A percentile compares a stretch with the other conserved stretches of the same genome.
Conservation (phyloP, 176 grass and related monocot genomes). For the Triticum urartu region DNA sequence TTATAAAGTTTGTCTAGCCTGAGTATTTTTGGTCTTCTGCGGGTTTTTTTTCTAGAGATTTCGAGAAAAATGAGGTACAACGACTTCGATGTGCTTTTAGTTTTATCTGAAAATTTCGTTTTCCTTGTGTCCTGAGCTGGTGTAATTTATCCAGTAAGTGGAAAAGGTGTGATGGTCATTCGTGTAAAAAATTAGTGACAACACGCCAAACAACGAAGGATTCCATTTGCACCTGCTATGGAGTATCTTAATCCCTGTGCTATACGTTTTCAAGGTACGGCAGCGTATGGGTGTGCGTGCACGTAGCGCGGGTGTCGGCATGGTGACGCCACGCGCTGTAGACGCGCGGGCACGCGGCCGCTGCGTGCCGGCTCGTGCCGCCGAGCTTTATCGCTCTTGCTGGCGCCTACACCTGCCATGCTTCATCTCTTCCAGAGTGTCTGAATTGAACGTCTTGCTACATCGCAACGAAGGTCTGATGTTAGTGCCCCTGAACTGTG, state of each 20-base stretch:
- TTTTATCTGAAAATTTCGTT: too few relatives aligned
- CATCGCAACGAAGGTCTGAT: too few relatives aligned
- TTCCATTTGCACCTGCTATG: background rate
- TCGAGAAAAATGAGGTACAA: too few relatives aligned
- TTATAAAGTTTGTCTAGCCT: too few relatives aligned
- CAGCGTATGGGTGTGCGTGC: background rate
- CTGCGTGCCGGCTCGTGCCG: slow-evolving; percentile 26
- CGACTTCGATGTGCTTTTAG: too few relatives aligned
- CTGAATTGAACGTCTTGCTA: too few relatives aligned
- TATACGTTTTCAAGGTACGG: background rate
- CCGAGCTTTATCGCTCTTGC: background rate
- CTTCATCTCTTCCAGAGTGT: background rate
- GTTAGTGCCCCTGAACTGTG: too few relatives aligned
- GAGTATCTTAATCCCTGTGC: background rate
- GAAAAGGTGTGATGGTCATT: background rate
- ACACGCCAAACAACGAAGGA: background rate
- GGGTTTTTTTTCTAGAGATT: too few relatives aligned
- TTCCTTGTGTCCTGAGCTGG: background rate
- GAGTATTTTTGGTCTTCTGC: too few relatives aligned
- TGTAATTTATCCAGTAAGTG: background rate
- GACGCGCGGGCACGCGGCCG: background rate
- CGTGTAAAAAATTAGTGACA: background rate
- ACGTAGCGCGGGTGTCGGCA: background rate
- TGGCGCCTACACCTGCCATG: background rate
- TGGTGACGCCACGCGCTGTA: background rate